Evolutionary conservation across 169 alveolate species (phyloP).

Genomic region (Plasmodium ovale): DNA sequence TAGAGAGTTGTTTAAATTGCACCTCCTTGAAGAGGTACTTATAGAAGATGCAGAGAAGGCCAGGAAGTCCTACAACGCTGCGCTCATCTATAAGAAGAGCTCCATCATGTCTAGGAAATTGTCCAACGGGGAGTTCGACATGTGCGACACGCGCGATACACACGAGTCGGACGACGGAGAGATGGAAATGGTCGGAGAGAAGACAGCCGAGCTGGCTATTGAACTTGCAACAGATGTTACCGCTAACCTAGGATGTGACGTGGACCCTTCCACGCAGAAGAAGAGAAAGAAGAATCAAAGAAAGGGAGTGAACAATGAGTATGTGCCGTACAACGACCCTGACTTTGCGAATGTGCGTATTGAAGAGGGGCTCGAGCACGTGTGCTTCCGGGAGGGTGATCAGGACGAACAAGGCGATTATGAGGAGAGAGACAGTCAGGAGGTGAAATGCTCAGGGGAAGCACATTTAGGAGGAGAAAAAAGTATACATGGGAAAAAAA

Average conservation of each 20-base stretch:
- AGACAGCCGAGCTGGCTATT: not conserved
- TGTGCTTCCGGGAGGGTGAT: constrained; percentile 29
- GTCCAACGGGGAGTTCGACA: constrained; percentile 25
- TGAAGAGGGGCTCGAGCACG: constrained; percentile 70
- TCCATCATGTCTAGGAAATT: constrained; percentile 56
- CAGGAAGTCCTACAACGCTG: constrained; percentile 58
- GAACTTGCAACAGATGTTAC: not conserved
- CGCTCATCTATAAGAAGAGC: constrained; percentile 58
- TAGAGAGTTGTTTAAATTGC: constrained; percentile 82
- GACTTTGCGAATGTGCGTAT: constrained; percentile 75
- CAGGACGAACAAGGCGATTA: not conserved
- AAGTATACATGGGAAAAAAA: not conserved
- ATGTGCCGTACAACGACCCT: constrained; percentile 70
- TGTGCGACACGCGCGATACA: not conserved
- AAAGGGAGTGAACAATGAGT: constrained; percentile 35
- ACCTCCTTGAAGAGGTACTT: constrained; percentile 84
- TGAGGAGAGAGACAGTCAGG: not conserved
- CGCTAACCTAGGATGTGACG: too few relatives aligned
- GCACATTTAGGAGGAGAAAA: not conserved
- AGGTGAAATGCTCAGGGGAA: not conserved
- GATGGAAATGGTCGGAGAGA: not conserved
- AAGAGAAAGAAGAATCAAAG: constrained; percentile 18
- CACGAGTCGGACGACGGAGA: not conserved
- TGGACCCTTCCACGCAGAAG: not conserved
- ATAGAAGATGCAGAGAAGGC: constrained; percentile 85